Percentiles rank a stretch among this genome's conserved stretches.
phyloP scores from a whole-genome alignment of 2,329 filamentous ascomycete species.

The Metarhizium robertsii region DNA sequence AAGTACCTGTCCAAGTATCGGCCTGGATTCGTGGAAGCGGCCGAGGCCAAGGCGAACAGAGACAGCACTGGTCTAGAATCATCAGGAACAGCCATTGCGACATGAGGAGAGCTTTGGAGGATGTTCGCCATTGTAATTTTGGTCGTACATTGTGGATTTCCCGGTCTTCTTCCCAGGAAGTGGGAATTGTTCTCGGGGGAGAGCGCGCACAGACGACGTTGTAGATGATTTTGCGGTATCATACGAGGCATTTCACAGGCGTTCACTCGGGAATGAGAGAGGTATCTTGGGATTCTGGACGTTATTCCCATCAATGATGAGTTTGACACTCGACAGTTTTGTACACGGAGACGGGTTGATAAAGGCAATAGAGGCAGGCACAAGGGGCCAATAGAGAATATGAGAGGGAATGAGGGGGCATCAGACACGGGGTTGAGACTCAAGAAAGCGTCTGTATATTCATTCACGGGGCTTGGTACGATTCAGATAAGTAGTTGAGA shows the following conservation, averaged over 20 bases:
- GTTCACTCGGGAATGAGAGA: background rate
- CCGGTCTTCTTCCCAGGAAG: background rate
- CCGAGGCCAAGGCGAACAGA: conserved; percentile 15
- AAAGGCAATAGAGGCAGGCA: background rate
- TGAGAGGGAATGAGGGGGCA: background rate
- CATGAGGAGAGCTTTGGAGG: conserved; percentile 12
- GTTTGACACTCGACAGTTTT: background rate
- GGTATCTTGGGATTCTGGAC: background rate
- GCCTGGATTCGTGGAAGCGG: conserved; percentile 37
- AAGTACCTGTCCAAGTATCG: conserved; percentile 56
- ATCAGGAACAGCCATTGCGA: conserved; percentile 20
- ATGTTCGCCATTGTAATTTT: background rate
- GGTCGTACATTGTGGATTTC: background rate
- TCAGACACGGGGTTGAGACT: too few relatives aligned
- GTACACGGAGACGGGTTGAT: background rate
- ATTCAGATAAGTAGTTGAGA: background rate
- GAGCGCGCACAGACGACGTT: background rate
- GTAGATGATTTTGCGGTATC: background rate
- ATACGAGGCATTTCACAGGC: background rate
- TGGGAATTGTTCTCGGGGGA: background rate
- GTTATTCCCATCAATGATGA: background rate
- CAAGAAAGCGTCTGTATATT: too few relatives aligned
- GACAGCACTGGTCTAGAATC: conserved; percentile 10
- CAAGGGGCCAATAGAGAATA: background rate
- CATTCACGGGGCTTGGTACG: background rate